Conservation (phyloP, 345 rosid species). For the Schrenkiella parvula region DNA sequence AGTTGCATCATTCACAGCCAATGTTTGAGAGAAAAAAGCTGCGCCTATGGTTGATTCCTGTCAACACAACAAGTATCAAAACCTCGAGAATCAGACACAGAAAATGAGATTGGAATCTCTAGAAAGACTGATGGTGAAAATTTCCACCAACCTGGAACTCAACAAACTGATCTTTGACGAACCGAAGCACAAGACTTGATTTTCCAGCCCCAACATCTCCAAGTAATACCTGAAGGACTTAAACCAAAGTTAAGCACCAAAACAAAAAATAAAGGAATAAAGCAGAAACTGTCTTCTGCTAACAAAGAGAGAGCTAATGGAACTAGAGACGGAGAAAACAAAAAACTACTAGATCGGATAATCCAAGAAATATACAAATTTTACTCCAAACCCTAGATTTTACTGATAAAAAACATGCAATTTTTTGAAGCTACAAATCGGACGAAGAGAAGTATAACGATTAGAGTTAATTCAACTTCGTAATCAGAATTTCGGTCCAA, state of each 20-base stretch:
- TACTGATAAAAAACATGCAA: background rate
- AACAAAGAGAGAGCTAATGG: background rate
- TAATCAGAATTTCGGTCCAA: background rate
- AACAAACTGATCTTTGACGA: constrained; percentile 56
- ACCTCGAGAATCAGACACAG: background rate
- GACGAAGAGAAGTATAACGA: background rate
- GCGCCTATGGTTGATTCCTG: constrained; percentile 69
- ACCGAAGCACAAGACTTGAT: constrained; percentile 56
- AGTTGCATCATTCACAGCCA: constrained; percentile 55
- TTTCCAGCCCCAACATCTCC: constrained; percentile 68
- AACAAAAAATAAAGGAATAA: background rate
- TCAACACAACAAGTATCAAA: constrained; percentile 1
- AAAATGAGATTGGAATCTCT: background rate
- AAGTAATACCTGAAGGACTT: constrained; percentile 44
- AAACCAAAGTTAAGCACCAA: background rate
- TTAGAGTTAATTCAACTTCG: background rate
- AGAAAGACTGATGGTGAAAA: background rate
- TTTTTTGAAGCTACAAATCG: background rate
- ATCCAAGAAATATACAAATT: constrained; percentile 2
- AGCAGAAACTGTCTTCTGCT: background rate
- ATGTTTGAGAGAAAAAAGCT: constrained; percentile 60
- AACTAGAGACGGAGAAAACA: background rate
- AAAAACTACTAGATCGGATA: constrained; percentile 5
- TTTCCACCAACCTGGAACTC: constrained; percentile 47
- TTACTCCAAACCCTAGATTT: constrained; percentile 24